Evolutionary conservation across 495 filamentous ascomycete genomes (phyloP).

Genomic region (Penicillium dipodomyicola): DNA sequence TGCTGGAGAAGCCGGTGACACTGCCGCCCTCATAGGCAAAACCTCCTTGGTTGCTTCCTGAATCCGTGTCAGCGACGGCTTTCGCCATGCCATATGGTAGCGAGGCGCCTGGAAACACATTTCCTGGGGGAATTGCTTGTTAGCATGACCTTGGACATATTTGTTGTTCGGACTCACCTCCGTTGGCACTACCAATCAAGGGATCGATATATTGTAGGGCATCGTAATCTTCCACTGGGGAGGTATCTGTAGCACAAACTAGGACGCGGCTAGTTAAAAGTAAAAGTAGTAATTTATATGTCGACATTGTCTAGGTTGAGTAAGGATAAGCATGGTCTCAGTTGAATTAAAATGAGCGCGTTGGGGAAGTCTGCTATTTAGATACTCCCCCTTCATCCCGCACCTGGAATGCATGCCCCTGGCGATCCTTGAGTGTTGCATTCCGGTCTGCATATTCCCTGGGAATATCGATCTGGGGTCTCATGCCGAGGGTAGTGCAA

Average conservation of each 20-base stretch:
- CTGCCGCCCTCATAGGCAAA: slow-evolving; percentile 66
- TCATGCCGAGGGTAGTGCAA: background rate
- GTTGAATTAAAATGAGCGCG: background rate
- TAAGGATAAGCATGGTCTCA: slow-evolving; percentile 10
- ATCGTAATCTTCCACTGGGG: slow-evolving; percentile 35
- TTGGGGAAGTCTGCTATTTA: slow-evolving; percentile 18
- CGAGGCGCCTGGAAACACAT: slow-evolving; percentile 76
- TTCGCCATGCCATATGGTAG: slow-evolving; percentile 77
- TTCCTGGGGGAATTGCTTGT: slow-evolving; percentile 26
- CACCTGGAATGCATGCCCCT: slow-evolving; percentile 5
- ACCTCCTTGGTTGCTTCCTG: slow-evolving; percentile 65
- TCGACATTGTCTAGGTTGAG: slow-evolving; percentile 13
- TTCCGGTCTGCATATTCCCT: background rate
- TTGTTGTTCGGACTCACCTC: slow-evolving; percentile 39
- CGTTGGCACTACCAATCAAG: slow-evolving; percentile 59
- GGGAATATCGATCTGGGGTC: background rate
- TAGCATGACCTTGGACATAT: background rate
- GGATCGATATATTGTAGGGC: slow-evolving; percentile 53
- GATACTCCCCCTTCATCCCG: slow-evolving; percentile 3
- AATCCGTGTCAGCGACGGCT: slow-evolving; percentile 71
- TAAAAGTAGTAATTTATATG: slow-evolving; percentile 11
- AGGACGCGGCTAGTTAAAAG: slow-evolving; percentile 18
- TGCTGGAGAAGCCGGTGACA: slow-evolving; percentile 69
- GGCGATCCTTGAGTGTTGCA: background rate
- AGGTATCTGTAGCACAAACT: slow-evolving; percentile 14